Conservation (phyloP, 139 green algal genomes). For the Micractinium sp. region DNA sequence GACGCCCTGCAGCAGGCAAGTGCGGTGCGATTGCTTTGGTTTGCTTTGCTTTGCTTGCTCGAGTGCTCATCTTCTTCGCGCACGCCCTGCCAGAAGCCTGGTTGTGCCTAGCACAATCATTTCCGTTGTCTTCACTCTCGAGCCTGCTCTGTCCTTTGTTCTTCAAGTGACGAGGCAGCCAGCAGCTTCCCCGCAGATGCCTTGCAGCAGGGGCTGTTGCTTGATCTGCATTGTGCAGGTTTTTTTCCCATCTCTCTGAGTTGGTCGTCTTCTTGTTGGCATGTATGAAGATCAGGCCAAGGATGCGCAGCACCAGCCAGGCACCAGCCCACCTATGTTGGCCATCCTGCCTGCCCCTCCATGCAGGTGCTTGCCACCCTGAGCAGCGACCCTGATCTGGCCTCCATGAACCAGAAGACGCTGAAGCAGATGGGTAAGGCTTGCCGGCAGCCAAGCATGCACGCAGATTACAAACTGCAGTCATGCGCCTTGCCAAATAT, state of each 20-base stretch:
- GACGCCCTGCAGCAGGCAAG: conserved; percentile 51
- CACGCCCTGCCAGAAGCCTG: neutral
- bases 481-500: neutral
- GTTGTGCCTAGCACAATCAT: neutral
- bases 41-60: neutral
- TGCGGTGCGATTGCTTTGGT: too few relatives aligned
- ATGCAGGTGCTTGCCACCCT: neutral
- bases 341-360: neutral
- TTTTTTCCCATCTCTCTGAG: neutral
- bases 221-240: neutral
- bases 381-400: conserved; percentile 18
- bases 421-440: conserved; percentile 47
- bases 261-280: neutral
- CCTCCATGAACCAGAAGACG: conserved; percentile 38
- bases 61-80: too few relatives aligned
- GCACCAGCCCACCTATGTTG: neutral
- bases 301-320: too few relatives aligned
- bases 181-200: too few relatives aligned
- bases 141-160: too few relatives aligned
- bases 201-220: too few relatives aligned
- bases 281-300: neutral
- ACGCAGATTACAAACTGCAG: neutral
- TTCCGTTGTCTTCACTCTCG: too few relatives aligned
- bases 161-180: too few relatives aligned
- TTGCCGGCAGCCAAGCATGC: too few relatives aligned